These are phyloP conservation scores for Penicillium diatomitis DNA, from an alignment of 495 filamentous ascomycete species.

Conservation along the genomic window DNA sequence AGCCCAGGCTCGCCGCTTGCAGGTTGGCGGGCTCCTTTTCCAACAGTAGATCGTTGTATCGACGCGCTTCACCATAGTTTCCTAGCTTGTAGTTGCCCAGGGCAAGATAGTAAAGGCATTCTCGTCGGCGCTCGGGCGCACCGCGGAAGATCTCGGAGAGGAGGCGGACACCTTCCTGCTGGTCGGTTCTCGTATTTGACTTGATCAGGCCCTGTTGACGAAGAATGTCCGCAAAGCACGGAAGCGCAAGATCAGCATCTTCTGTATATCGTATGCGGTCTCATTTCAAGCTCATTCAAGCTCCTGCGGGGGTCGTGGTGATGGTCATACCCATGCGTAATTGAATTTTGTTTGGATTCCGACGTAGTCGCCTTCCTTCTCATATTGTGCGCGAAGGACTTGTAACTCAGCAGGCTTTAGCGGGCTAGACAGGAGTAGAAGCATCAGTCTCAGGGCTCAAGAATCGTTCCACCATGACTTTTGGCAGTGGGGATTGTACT, in stretches of 20 bases:
- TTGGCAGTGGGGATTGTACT: conserved; percentile 30
- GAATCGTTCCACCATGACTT: background rate
- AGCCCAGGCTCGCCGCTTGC: conserved; percentile 75
- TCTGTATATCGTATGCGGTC: too few species aligned
- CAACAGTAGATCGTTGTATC: conserved; percentile 87
- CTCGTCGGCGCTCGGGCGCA: conserved; percentile 80
- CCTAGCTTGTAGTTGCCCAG: conserved; percentile 97
- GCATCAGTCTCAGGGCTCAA: conserved; percentile 8
- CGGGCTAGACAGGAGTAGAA: conserved; percentile 43
- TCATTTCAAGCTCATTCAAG: too few species aligned
- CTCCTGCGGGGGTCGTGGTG: background rate
- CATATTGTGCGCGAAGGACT: conserved; percentile 85
- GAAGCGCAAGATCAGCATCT: conserved; percentile 6
- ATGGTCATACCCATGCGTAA: conserved; percentile 76
- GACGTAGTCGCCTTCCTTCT: conserved; percentile 93
- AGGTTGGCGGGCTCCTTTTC: conserved; percentile 84
- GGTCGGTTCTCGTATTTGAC: conserved; percentile 69
- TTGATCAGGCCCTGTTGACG: conserved; percentile 80
- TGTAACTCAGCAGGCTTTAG: conserved; percentile 83
- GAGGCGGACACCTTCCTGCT: conserved; percentile 90
- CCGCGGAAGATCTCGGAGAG: conserved; percentile 95
- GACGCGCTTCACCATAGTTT: conserved; percentile 87
- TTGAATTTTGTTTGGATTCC: conserved; percentile 99
- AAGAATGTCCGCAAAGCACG: conserved; percentile 7
- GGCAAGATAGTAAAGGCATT: conserved; percentile 96